Evolutionary conservation across 202 grass and related monocot species (phyloP).

Genomic region (Hordeum pubiflorum): DNA sequence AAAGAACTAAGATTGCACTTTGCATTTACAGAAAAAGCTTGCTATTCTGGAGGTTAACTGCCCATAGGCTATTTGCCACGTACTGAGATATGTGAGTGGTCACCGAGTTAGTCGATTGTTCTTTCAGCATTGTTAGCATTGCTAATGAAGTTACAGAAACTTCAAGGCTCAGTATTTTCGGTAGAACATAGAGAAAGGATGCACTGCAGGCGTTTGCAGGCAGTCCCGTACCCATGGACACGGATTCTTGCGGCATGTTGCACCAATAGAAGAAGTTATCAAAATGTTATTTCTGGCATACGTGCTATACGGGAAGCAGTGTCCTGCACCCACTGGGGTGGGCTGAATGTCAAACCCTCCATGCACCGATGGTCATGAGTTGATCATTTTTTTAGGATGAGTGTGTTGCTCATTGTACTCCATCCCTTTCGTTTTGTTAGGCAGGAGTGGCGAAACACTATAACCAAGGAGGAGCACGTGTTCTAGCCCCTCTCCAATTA

Average conservation of each 20-base stretch:
- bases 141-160: background rate
- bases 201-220: background rate
- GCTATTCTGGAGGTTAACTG: background rate
- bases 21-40: background rate
- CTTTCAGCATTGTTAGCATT: background rate
- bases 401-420: background rate
- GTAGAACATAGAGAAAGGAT: background rate
- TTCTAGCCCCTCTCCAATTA: too few relatives aligned
- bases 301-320: background rate
- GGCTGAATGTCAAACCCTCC: background rate
- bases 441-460: background rate
- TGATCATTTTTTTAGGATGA: background rate
- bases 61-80: background rate
- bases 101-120: background rate
- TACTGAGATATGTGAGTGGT: background rate
- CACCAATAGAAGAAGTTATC: background rate
- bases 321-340: background rate
- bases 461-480: background rate
- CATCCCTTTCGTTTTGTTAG: background rate
- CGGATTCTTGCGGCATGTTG: background rate
- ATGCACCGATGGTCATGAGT: background rate
- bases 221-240: background rate
- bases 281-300: background rate
- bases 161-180: background rate
- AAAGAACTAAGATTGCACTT: background rate